Conservation (phyloP, 345 rosid species). For the Leavenworthia alabamica region DNA sequence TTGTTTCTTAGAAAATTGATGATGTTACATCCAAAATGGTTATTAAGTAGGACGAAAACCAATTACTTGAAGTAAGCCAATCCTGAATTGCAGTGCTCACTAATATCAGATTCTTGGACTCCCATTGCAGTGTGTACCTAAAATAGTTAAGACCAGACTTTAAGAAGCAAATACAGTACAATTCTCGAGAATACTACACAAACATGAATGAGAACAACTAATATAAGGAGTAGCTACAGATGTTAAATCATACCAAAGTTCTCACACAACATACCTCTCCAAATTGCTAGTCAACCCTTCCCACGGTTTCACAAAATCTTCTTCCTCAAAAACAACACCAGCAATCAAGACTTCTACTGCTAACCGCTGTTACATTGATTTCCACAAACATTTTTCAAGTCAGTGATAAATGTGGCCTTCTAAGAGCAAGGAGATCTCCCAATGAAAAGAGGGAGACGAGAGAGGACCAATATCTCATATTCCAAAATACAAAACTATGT, state of each 20-base stretch:
- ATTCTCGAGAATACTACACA: not conserved
- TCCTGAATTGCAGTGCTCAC: conserved; percentile 97
- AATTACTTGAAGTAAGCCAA: conserved; percentile 96
- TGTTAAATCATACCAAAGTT: not conserved
- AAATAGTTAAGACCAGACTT: not conserved
- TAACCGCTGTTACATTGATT: conserved; percentile 53
- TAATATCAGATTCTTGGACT: conserved; percentile 76
- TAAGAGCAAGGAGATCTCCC: not conserved
- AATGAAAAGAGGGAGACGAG: not conserved
- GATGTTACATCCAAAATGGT: conserved; percentile 5
- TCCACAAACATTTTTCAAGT: not conserved
- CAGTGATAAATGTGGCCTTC: not conserved
- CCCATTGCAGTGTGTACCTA: conserved; percentile 94
- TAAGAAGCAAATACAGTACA: not conserved
- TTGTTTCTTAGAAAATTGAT: not conserved
- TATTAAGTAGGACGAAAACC: conserved; percentile 11
- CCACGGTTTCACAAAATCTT: conserved; percentile 86
- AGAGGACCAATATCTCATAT: not conserved
- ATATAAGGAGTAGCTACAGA: not conserved
- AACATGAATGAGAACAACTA: not conserved
- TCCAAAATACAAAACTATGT: conserved; percentile 1
- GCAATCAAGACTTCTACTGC: conserved; percentile 82
- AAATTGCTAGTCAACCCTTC: conserved; percentile 66
- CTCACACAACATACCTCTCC: conserved; percentile 56
- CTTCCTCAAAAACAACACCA: conserved; percentile 66